Evolutionary conservation across 73 alveolate genomes (phyloP).

Genomic region (Symbiodinium pilosum): DNA sequence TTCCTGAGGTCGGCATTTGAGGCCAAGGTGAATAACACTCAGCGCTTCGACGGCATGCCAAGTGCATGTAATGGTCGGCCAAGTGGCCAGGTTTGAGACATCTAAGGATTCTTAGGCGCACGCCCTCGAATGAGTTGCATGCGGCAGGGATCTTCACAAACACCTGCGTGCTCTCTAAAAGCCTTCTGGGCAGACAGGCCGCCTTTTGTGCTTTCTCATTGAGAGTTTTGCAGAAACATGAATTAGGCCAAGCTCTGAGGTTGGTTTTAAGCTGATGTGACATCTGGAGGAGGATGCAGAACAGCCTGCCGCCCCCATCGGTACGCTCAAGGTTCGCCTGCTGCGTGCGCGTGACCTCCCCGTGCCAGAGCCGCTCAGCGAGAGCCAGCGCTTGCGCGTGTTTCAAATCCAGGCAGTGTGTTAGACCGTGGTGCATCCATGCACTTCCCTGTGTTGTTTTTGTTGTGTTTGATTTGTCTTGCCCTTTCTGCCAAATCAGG

Average conservation of each 20-base stretch:
- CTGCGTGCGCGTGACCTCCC: slow-evolving; percentile 54
- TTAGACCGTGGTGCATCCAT: too few species aligned
- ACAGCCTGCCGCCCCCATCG: slow-evolving; percentile 19
- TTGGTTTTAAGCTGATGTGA: neutral
- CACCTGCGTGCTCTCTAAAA: slow-evolving; percentile 47
- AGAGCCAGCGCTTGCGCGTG: too few species aligned
- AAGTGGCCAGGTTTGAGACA: neutral
- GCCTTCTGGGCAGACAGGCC: slow-evolving; percentile 54
- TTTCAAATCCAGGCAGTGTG: too few species aligned
- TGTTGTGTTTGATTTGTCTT: too few species aligned
- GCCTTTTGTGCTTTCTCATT: neutral
- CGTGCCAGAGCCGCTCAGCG: slow-evolving; percentile 34
- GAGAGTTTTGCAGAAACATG: neutral
- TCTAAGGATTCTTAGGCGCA: slow-evolving; percentile 39
- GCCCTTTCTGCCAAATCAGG: neutral
- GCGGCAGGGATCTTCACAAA: slow-evolving; percentile 42
- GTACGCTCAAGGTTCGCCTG: slow-evolving; percentile 39
- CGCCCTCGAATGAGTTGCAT: slow-evolving; percentile 22
- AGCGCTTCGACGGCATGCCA: slow-evolving; percentile 33
- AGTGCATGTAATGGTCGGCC: neutral
- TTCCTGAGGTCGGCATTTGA: slow-evolving; percentile 48
- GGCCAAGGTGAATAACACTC: slow-evolving; percentile 54
- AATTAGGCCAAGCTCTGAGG: too few species aligned
- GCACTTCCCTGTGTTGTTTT: too few species aligned
- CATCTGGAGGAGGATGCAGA: slow-evolving; percentile 52